Evolutionary conservation across 345 rosid genomes (phyloP).

Genomic region (Carallia pectinifolia): DNA sequence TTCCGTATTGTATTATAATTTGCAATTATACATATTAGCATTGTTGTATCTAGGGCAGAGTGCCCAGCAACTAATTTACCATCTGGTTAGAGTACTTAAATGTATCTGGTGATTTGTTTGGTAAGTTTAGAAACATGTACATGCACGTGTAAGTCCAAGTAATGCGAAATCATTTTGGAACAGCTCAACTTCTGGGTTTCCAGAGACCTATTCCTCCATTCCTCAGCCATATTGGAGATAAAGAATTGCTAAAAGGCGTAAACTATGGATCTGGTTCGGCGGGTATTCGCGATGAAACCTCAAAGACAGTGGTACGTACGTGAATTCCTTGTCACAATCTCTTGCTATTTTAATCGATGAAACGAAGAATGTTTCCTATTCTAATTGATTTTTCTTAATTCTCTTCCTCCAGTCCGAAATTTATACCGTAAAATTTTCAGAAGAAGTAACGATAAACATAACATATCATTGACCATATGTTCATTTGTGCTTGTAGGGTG

Average conservation of each 20-base stretch:
- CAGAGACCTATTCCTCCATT: neutral
- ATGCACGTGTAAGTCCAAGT: no score
- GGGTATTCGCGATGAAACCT: conserved; percentile 4
- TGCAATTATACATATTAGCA: no score
- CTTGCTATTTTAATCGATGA: neutral
- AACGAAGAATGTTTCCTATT: neutral
- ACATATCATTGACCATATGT: neutral
- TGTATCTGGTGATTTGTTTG: no score
- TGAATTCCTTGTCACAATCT: neutral
- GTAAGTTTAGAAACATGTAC: no score
- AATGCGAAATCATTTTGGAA: neutral
- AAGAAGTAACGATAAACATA: no score
- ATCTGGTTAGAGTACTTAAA: no score
- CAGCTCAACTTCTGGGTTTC: conserved; percentile 2
- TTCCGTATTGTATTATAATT: no score
- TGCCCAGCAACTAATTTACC: no score
- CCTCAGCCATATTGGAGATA: neutral
- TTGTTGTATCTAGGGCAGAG: no score
- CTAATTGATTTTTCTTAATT: no score
- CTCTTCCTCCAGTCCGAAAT: no score
- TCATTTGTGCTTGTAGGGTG: conserved; percentile 1
- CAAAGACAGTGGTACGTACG: neutral
- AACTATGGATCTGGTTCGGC: conserved; percentile 5
- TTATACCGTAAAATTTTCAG: no score
- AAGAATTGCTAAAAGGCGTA: neutral